Evolutionary conservation across 1,284 basidiomycete species (phyloP).

Genomic region (Omphalotus olearius): DNA sequence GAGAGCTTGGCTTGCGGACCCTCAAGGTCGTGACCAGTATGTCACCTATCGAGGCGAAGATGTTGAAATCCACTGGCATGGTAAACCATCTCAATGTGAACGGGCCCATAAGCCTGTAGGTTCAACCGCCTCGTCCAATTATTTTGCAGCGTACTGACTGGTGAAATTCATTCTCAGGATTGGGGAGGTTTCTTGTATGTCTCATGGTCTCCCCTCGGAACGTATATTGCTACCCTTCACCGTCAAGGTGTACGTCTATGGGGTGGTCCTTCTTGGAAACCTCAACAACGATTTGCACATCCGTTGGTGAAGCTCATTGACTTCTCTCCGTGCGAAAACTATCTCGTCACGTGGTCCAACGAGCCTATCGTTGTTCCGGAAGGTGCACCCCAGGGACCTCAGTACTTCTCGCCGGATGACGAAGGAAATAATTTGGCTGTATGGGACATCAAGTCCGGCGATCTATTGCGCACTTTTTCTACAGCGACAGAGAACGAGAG

Average conservation of each 20-base stretch:
- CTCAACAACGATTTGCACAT: slow-evolving; percentile 89
- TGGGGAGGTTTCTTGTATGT: slow-evolving; percentile 97
- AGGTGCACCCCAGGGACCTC: slow-evolving; percentile 76
- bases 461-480: slow-evolving; percentile 92
- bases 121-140: slow-evolving; percentile 10
- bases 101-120: slow-evolving; percentile 73
- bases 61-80: slow-evolving; percentile 92
- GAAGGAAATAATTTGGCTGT: slow-evolving; percentile 97
- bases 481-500: slow-evolving; percentile 57
- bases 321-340: slow-evolving; percentile 97
- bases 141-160: slow-evolving; percentile 11
- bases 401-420: slow-evolving; percentile 89
- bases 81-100: slow-evolving; percentile 86
- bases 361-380: slow-evolving; percentile 90
- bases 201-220: slow-evolving; percentile 96
- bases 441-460: slow-evolving; percentile 95
- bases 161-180: slow-evolving; percentile 42
- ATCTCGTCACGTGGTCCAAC: slow-evolving; percentile 97
- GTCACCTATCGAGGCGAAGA: slow-evolving; percentile 92
- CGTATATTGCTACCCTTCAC: slow-evolving; percentile 92
- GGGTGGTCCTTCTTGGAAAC: slow-evolving; percentile 89
- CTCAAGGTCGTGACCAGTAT: slow-evolving; percentile 93
- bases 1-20: slow-evolving; percentile 91
- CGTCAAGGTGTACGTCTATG: slow-evolving; percentile 94
- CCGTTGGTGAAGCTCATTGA: slow-evolving; percentile 95